Percentiles rank a stretch among this genome's conserved stretches.
These are phyloP conservation scores for Exophiala lecanii-corni DNA, from an alignment of 2,329 filamentous ascomycete genomes.

Conservation along the genomic window DNA sequence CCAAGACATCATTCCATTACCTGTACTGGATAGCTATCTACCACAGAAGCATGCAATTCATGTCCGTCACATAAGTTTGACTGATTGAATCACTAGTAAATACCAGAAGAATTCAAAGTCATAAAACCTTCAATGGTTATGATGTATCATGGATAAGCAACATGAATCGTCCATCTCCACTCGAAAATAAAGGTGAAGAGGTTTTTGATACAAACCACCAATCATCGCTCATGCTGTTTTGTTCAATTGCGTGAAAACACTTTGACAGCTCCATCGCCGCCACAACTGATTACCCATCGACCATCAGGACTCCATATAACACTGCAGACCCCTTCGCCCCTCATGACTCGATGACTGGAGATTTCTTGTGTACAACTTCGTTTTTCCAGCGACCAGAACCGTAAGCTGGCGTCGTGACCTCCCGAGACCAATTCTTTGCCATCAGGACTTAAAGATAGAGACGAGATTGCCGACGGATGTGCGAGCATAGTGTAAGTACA, in stretches of 20 bases:
- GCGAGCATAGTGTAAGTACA: conserved; percentile 99
- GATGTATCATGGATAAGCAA: too few relatives aligned
- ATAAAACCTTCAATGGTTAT: too few relatives aligned
- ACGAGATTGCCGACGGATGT: conserved; percentile 87
- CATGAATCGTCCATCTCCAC: too few relatives aligned
- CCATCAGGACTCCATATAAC: conserved; percentile 96
- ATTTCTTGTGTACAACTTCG: conserved; percentile 93
- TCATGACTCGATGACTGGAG: conserved; percentile 86
- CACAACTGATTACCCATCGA: conserved; percentile 87
- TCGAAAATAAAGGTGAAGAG: too few relatives aligned
- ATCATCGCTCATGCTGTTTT: conserved; percentile 1
- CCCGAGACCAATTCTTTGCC: conserved; percentile 91
- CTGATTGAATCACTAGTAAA: too few relatives aligned
- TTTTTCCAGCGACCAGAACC: conserved; percentile 97
- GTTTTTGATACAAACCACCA: too few relatives aligned
- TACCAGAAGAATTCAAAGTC: too few relatives aligned
- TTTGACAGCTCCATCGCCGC: conserved; percentile 93
- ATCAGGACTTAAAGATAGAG: conserved; percentile 85
- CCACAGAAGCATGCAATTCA: neutral
- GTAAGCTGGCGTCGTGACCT: conserved; percentile 88
- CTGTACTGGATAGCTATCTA: neutral
- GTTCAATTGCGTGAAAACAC: conserved; percentile 53
- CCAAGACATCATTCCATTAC: neutral
- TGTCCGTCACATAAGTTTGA: too few relatives aligned
- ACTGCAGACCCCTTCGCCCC: conserved; percentile 88